Evolutionary conservation across 1,139 yeast genomes (phyloP), one percentile per base, ranked within the genome.

Genomic region (Candida sp.): DNA sequence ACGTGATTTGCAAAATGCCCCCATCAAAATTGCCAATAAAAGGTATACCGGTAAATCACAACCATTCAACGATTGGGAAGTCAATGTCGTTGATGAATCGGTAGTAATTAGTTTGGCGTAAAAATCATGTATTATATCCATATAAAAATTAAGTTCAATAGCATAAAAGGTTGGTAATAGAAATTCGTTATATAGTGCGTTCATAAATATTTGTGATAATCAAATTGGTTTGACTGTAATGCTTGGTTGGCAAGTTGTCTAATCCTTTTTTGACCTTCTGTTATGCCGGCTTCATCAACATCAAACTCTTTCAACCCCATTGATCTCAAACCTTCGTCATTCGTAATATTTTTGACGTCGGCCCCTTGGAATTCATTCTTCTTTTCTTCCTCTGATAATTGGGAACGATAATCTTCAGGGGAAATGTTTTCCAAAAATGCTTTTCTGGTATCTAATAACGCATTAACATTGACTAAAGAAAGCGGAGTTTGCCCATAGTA

Each of bases 51-150:
- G 45, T 33, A 45, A 37, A 30, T 43, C 46, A 29, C 38, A 27
- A 8, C 40, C 32, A 21, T 38, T 45, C 11, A 64, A 64, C 46
- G 70, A 64, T 42, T 64, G 70, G 70, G 68, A 64, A 38, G 50
- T 40, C 21, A 63, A 48, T 48, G 67, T 64, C 2, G 66, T 59
- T 22, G 61, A 64, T 43, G 54, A 55, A 43, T 55, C 55, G 27
- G 56, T 54, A 41, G 55, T 50, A 6, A 55, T 64, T 33, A 61
- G 68, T 3, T 52, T 64, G 41, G 63, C 64, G 11, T 32, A 12
- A 32, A 12, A 32, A 11, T 25, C 29, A 25, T 25, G 29, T 25
- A 25, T 25, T 25, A 25, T 25, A 25, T 32, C 11, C 19, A 32
- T 32, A 32, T 32, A n/a, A 32, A 25, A 25, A 25, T 25, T 8